Evolutionary conservation across 176 grass and related monocot species (phyloP).

Genomic region (Zoysia japonica): DNA sequence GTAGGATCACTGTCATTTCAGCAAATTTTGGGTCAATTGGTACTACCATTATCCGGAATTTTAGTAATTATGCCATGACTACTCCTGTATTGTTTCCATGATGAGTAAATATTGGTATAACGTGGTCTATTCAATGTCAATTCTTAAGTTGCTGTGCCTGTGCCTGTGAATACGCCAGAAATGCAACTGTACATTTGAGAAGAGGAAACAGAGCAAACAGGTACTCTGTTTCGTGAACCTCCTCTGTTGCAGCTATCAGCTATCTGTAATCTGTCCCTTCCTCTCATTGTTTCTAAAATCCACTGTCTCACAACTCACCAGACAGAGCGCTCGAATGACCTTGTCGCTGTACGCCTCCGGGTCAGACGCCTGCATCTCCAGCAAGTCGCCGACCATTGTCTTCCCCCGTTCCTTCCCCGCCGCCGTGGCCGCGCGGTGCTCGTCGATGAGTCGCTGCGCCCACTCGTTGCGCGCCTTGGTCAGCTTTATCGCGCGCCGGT

Average conservation of each 20-base stretch:
- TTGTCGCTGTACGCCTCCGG: conserved; percentile 46
- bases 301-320: conserved; percentile 1
- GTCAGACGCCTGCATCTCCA: conserved; percentile 43
- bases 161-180: too few relatives aligned
- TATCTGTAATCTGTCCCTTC: neutral
- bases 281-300: too few relatives aligned
- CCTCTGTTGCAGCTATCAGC: neutral
- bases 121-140: too few relatives aligned
- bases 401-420: neutral
- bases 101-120: too few relatives aligned
- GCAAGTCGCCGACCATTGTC: conserved; percentile 42
- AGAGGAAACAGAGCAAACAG: neutral
- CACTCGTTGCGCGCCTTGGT: conserved; percentile 28
- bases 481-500: conserved; percentile 5
- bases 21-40: too few relatives aligned
- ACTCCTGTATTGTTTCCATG: too few relatives aligned
- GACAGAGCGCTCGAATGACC: conserved; percentile 43
- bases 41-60: too few relatives aligned
- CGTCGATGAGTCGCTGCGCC: conserved; percentile 47
- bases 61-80: too few relatives aligned
- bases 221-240: neutral
- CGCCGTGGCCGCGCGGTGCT: neutral
- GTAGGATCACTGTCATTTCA: too few relatives aligned
- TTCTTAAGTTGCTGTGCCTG: too few relatives aligned
- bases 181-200: neutral